Percentiles rank a stretch among this genome's conserved stretches.
Conservation (phyloP, 148 eudicot species). For the Chenopodium quinoa region DNA sequence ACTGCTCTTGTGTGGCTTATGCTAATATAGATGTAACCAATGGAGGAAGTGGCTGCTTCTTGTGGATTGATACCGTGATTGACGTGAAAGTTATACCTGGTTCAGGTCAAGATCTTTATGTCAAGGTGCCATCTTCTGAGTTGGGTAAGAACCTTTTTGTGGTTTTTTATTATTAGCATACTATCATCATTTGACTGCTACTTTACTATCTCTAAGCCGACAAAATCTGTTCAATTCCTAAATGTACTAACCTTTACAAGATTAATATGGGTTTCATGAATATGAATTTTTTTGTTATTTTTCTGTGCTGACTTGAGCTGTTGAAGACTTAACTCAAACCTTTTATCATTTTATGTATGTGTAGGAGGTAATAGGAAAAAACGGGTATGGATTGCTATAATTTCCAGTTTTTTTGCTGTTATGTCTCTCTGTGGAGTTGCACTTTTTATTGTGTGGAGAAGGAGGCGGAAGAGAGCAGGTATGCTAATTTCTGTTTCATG, state of each 20-base stretch:
- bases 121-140: slow-evolving; percentile 25
- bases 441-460: slow-evolving; percentile 17
- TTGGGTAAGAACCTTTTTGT: slow-evolving; percentile 17
- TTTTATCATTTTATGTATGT: background rate
- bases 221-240: background rate
- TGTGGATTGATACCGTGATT: slow-evolving; percentile 34
- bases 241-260: no score
- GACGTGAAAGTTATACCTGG: slow-evolving; percentile 29
- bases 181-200: background rate
- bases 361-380: background rate
- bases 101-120: slow-evolving; percentile 27
- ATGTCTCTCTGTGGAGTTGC: slow-evolving; percentile 11
- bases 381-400: slow-evolving; percentile 5
- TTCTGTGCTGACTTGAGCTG: background rate
- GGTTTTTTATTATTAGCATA: background rate
- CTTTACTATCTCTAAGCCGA: background rate
- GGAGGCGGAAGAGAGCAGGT: slow-evolving; percentile 9
- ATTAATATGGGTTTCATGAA: background rate
- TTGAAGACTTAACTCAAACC: background rate
- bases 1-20: slow-evolving; percentile 43
- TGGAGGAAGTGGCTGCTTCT: slow-evolving; percentile 43
- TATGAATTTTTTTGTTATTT: no score
- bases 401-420: background rate
- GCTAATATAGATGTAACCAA: slow-evolving; percentile 28
- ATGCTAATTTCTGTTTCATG: background rate